phyloP scores from a whole-genome alignment of 495 filamentous ascomycete genomes.

The Penicillium daleae region DNA sequence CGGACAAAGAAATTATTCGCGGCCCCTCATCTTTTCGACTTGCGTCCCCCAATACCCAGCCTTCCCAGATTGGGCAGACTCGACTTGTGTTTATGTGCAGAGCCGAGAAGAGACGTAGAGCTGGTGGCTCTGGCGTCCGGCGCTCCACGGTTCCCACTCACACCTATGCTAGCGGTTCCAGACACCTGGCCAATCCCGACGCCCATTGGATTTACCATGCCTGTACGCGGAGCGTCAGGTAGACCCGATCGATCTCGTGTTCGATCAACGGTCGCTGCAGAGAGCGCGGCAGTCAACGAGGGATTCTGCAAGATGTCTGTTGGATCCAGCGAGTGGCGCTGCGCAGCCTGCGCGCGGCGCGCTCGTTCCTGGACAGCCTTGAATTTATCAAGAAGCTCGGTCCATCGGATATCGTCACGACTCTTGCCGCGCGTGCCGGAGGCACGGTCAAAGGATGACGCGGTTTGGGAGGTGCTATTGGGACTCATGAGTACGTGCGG shows the following conservation, averaged over 20 bases:
- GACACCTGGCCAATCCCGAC: constrained; percentile 11
- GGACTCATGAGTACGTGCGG: constrained; percentile 13
- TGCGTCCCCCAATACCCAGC: constrained; percentile 66
- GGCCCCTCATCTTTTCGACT: constrained; percentile 45
- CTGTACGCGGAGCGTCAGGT: constrained; percentile 42
- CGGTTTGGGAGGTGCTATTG: constrained; percentile 22
- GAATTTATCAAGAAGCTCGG: constrained; percentile 96
- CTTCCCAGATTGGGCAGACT: constrained; percentile 72
- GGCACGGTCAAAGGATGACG: constrained; percentile 63
- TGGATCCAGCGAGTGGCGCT: constrained; percentile 37
- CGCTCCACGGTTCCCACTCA: constrained; percentile 11
- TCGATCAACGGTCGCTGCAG: constrained; percentile 39
- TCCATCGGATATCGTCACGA: constrained; percentile 90
- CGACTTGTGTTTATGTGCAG: constrained; percentile 59
- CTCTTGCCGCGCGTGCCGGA: constrained; percentile 72
- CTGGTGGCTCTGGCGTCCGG: constrained; percentile 13
- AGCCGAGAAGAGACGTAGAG: constrained; percentile 41
- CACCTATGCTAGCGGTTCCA: constrained; percentile 26
- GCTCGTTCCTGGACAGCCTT: constrained; percentile 84
- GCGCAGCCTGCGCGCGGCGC: constrained; percentile 51
- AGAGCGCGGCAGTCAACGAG: constrained; percentile 39
- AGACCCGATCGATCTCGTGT: constrained; percentile 48
- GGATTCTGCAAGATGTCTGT: constrained; percentile 26
- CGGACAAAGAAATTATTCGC: background rate
- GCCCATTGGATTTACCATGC: constrained; percentile 23